Conservation (phyloP, 2,329 filamentous ascomycete species). For the Thelonectria olida region DNA sequence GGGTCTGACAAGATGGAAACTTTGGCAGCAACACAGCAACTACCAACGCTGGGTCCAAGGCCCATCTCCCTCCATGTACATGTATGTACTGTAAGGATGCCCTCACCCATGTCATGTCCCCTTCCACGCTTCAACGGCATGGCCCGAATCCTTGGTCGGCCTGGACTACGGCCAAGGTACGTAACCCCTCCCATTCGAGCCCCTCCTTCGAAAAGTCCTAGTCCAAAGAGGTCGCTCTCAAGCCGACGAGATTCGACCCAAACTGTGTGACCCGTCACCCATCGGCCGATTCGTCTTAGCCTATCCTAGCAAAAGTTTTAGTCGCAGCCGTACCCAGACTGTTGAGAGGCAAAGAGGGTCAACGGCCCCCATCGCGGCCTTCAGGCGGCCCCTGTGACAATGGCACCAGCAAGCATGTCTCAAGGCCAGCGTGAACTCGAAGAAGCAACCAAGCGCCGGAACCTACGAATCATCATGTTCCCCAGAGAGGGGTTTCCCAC, state of each 20-base stretch:
- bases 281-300: slow-evolving; percentile 32
- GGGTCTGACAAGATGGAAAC: slow-evolving; percentile 7
- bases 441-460: neutral
- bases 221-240: neutral
- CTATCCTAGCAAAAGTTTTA: slow-evolving; percentile 32
- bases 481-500: slow-evolving; percentile 17
- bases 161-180: neutral
- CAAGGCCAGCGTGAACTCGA: slow-evolving; percentile 19
- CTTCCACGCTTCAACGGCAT: slow-evolving; percentile 12
- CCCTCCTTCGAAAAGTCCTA: slow-evolving; percentile 3
- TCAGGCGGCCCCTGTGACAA: slow-evolving; percentile 7
- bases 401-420: slow-evolving; percentile 19
- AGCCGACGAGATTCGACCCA: slow-evolving; percentile 1
- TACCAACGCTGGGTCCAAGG: neutral
- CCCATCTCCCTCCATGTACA: neutral
- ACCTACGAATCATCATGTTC: slow-evolving; percentile 16
- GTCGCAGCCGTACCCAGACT: slow-evolving; percentile 24
- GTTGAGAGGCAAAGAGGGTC: slow-evolving; percentile 7
- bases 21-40: slow-evolving; percentile 10
- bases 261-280: slow-evolving; percentile 26
- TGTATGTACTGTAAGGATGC: neutral
- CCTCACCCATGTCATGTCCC: slow-evolving; percentile 5
- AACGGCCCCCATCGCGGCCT: slow-evolving; percentile 8
- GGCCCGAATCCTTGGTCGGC: slow-evolving; percentile 16
- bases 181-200: slow-evolving; percentile 4